phyloP scores from a whole-genome alignment of 352 stramenopile species.

The Peronospora farinosa region DNA sequence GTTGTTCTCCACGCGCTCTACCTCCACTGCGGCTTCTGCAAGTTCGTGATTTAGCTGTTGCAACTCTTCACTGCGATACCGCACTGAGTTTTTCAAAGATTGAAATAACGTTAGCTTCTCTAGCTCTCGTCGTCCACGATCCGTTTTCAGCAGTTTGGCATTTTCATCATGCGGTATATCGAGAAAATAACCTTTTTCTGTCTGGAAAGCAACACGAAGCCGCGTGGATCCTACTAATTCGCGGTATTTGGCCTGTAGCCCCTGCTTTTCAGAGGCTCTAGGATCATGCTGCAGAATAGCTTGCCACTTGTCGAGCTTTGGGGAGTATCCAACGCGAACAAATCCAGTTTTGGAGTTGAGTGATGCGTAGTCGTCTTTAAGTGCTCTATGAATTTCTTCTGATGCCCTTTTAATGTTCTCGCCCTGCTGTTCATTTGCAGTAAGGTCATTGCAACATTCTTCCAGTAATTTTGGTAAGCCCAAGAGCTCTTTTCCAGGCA shows the following conservation, averaged over 20 bases:
- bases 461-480: constrained; percentile 29
- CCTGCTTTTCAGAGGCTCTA: constrained; percentile 31
- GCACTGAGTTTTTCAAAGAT: constrained; percentile 59
- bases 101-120: constrained; percentile 50
- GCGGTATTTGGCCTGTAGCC: constrained; percentile 58
- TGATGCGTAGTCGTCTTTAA: constrained; percentile 53
- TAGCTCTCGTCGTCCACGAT: constrained; percentile 16
- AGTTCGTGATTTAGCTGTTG: constrained; percentile 54
- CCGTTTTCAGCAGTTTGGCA: constrained; percentile 30
- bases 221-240: constrained; percentile 42
- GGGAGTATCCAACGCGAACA: constrained; percentile 47
- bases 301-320: constrained; percentile 59
- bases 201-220: constrained; percentile 51
- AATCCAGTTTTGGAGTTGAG: constrained; percentile 61
- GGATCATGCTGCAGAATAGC: constrained; percentile 39
- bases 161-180: constrained; percentile 62
- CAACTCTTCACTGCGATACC: constrained; percentile 63
- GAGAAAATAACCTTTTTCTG: constrained; percentile 61
- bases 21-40: constrained; percentile 47
- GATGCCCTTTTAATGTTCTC: constrained; percentile 24
- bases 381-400: constrained; percentile 42
- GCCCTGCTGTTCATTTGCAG: constrained; percentile 13
- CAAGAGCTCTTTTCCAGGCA: constrained; percentile 18
- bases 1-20: constrained; percentile 44
- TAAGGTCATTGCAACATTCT: constrained; percentile 21